Evolutionary conservation across 768 basidiomycete genomes (phyloP).

Genomic region (Hygrophoropsis aurantiaca): DNA sequence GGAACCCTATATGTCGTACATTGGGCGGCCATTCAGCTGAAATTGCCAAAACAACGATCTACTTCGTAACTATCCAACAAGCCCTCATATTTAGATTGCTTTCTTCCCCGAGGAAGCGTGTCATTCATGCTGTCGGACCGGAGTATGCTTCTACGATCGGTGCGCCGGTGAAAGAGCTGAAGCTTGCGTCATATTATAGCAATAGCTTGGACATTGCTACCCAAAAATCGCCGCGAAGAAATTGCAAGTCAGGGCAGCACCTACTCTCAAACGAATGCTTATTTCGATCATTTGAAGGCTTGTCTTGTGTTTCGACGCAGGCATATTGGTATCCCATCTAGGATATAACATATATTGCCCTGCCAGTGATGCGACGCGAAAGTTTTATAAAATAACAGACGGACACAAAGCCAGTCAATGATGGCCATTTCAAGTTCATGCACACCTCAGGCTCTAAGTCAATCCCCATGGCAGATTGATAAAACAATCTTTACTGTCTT

Average conservation of each 20-base stretch:
- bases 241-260: slow-evolving; percentile 42
- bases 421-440: too few relatives aligned
- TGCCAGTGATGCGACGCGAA: slow-evolving; percentile 55
- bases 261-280: not conserved
- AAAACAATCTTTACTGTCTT: slow-evolving; percentile 77
- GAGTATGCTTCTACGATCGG: slow-evolving; percentile 46
- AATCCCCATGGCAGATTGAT: slow-evolving; percentile 47
- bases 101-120: slow-evolving; percentile 48
- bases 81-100: not conserved
- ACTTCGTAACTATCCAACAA: slow-evolving; percentile 59
- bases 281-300: slow-evolving; percentile 49
- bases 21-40: slow-evolving; percentile 72
- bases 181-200: slow-evolving; percentile 69
- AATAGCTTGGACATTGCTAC: slow-evolving; percentile 62
- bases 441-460: too few relatives aligned
- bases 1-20: slow-evolving; percentile 57
- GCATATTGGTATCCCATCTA: slow-evolving; percentile 77
- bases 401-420: slow-evolving; percentile 46
- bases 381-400: slow-evolving; percentile 53
- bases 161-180: slow-evolving; percentile 44
- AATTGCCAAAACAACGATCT: slow-evolving; percentile 74
- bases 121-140: slow-evolving; percentile 85
- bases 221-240: slow-evolving; percentile 57
- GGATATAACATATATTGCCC: slow-evolving; percentile 70
- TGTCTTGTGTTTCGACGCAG: slow-evolving; percentile 78